phyloP scores from a whole-genome alignment of 495 filamentous ascomycete species.

The Penicillium atrosanguineum region DNA sequence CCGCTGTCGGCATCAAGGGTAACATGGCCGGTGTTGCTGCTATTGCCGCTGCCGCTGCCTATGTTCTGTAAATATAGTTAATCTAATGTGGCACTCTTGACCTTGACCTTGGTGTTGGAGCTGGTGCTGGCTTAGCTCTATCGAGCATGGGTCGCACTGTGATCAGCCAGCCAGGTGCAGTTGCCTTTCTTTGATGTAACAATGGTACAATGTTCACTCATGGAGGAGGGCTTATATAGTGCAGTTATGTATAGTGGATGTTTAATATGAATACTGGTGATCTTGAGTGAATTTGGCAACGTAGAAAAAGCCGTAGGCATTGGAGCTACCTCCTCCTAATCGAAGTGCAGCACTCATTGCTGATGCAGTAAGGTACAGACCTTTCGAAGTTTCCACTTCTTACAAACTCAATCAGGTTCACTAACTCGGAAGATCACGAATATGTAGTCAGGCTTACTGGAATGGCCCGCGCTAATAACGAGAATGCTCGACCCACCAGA shows the following conservation, averaged over 20 bases:
- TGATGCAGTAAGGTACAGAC: too few species aligned
- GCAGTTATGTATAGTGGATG: not conserved
- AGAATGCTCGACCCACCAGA: not conserved
- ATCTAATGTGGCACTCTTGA: slow-evolving; percentile 32
- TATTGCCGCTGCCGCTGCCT: slow-evolving; percentile 29
- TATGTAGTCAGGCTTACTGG: too few species aligned
- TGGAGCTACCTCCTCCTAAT: too few species aligned
- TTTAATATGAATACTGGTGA: not conserved
- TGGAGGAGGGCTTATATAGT: not conserved
- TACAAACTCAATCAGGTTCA: too few species aligned
- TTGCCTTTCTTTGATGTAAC: not conserved
- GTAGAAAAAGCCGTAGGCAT: too few species aligned
- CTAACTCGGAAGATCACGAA: too few species aligned
- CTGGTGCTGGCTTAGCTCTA: not conserved
- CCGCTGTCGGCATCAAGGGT: slow-evolving; percentile 23
- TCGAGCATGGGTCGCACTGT: not conserved
- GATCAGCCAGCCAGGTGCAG: too few species aligned
- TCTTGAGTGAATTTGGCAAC: not conserved
- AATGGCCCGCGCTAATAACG: too few species aligned
- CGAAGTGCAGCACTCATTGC: too few species aligned
- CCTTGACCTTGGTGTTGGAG: not conserved
- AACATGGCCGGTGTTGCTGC: slow-evolving; percentile 32
- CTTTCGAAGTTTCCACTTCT: too few species aligned
- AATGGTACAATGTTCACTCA: not conserved
- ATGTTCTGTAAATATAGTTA: slow-evolving; percentile 33